Percentiles rank a stretch among this genome's conserved stretches.
Evolutionary conservation across 352 stramenopile genomes (phyloP).

Genomic region (Pythium phragmitis): DNA sequence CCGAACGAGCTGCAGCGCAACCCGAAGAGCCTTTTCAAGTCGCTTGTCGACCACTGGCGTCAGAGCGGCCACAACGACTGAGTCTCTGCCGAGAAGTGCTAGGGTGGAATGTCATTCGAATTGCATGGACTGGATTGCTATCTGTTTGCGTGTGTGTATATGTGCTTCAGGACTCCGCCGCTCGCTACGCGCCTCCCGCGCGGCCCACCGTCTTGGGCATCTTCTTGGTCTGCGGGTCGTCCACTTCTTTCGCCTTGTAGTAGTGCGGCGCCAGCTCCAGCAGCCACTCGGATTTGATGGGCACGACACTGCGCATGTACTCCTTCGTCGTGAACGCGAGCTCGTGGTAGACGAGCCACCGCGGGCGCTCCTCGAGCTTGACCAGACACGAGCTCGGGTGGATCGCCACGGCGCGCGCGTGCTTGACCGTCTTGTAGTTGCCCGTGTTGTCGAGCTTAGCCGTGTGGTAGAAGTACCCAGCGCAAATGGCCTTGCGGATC

Average conservation of each 20-base stretch:
- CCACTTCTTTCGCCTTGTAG: conserved; percentile 97
- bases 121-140: background rate
- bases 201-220: conserved; percentile 91
- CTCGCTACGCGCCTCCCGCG: conserved; percentile 27
- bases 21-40: conserved; percentile 58
- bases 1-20: conserved; percentile 80
- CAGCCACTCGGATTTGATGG: conserved; percentile 99
- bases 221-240: conserved; percentile 95
- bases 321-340: conserved; percentile 95
- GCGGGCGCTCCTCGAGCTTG: conserved; percentile 87
- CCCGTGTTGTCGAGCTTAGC: conserved; percentile 95
- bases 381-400: conserved; percentile 98
- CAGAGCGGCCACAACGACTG: conserved; percentile 33
- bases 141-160: background rate
- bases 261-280: conserved; percentile 98
- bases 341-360: conserved; percentile 98
- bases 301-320: conserved; percentile 99
- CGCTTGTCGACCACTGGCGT: conserved; percentile 66
- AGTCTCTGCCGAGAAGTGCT: background rate
- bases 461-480: conserved; percentile 99
- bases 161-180: background rate
- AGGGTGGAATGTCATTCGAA: background rate
- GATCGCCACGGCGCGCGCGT: conserved; percentile 96
- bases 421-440: conserved; percentile 99
- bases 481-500: conserved; percentile 96